Percentiles rank a stretch among this genome's conserved stretches.
These are phyloP conservation scores for Batkoa obscura DNA, from an alignment of 371 early-diverging fungal genomes.

Conservation along the genomic window DNA sequence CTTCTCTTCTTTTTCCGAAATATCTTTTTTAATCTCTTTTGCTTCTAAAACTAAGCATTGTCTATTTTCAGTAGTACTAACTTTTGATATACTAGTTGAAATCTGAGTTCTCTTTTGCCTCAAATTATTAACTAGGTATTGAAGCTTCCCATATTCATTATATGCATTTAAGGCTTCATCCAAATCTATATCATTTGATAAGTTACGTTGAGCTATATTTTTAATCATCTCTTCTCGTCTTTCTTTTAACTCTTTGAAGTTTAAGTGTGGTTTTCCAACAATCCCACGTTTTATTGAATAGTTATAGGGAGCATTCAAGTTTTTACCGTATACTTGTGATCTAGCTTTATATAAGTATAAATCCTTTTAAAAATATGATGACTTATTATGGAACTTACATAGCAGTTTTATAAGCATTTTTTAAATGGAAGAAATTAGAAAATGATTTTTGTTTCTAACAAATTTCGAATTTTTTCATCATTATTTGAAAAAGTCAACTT, in stretches of 20 bases:
- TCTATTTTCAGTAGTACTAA: background rate
- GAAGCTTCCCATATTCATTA: background rate
- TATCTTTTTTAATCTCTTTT: constrained; percentile 19
- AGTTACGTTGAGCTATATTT: constrained; percentile 6
- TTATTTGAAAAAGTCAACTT: too few species aligned
- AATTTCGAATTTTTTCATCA: too few species aligned
- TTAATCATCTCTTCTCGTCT: background rate
- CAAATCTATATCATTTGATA: constrained; percentile 1
- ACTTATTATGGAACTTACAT: too few species aligned
- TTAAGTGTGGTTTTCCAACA: background rate
- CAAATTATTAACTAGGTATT: background rate
- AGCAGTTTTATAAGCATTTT: too few species aligned
- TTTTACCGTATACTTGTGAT: too few species aligned
- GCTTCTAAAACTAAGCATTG: constrained; percentile 16
- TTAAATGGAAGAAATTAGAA: too few species aligned
- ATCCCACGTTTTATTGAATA: too few species aligned
- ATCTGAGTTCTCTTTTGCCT: background rate
- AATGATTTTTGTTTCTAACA: too few species aligned
- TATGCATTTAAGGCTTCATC: background rate
- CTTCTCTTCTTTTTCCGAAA: constrained; percentile 18
- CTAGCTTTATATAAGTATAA: too few species aligned
- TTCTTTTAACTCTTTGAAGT: constrained; percentile 7
- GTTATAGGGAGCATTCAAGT: too few species aligned
- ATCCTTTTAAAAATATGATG: too few species aligned
- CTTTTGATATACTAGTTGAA: constrained; percentile 3